These are phyloP conservation scores for Colletotrichum tamarilloi DNA, from an alignment of 2,329 filamentous ascomycete species.

Conservation along the genomic window DNA sequence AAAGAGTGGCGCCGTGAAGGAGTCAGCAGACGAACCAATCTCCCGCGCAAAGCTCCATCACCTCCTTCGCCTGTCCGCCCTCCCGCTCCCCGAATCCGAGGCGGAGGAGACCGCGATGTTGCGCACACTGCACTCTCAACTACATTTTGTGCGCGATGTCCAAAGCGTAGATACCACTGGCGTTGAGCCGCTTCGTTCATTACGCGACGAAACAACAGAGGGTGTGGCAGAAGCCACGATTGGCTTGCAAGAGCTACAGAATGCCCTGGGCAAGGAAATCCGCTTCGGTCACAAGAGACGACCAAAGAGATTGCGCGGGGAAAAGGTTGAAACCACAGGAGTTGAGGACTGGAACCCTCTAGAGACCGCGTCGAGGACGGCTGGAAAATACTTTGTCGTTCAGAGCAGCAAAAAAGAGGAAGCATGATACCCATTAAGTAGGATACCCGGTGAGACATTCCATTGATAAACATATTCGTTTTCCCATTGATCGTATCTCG, in stretches of 20 bases:
- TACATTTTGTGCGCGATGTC: constrained; percentile 90
- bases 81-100: constrained; percentile 74
- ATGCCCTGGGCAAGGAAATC: constrained; percentile 70
- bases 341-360: constrained; percentile 79
- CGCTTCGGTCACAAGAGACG: constrained; percentile 66
- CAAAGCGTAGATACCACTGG: constrained; percentile 81
- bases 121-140: constrained; percentile 79
- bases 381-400: constrained; percentile 82
- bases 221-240: constrained; percentile 69
- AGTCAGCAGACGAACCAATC: constrained; percentile 56
- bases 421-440: constrained; percentile 32
- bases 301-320: constrained; percentile 49
- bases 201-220: constrained; percentile 80
- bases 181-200: constrained; percentile 78
- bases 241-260: constrained; percentile 65
- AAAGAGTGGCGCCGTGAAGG: constrained; percentile 40
- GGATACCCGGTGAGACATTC: constrained; percentile 13
- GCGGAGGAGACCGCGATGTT: constrained; percentile 79
- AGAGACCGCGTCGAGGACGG: constrained; percentile 71
- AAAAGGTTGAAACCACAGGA: constrained; percentile 52
- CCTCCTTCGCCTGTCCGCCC: constrained; percentile 87
- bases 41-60: constrained; percentile 79
- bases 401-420: constrained; percentile 61
- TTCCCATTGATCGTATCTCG: constrained; percentile 18
- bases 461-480: constrained; percentile 5